A percentile compares a stretch with the other conserved stretches of the same genome.
These are phyloP conservation scores for Colletotrichum australisinense DNA, from an alignment of 2,329 filamentous ascomycete genomes.

Conservation along the genomic window DNA sequence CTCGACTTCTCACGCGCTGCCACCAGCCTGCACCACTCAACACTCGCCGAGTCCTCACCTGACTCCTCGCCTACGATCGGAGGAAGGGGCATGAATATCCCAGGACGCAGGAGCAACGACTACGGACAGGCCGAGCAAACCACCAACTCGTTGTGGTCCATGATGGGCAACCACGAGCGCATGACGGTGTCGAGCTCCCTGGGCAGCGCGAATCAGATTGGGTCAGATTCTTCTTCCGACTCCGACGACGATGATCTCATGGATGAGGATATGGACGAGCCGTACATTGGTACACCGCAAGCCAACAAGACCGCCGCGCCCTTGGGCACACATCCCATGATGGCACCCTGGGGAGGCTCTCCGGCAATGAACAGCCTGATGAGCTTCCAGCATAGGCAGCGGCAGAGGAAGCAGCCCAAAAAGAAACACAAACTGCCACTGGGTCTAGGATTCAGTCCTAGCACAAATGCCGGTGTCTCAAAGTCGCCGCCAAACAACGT, in stretches of 20 bases:
- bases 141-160: constrained; percentile 78
- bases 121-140: constrained; percentile 70
- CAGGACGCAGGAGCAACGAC: constrained; percentile 60
- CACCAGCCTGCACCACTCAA: constrained; percentile 95
- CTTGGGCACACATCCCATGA: constrained; percentile 56
- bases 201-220: constrained; percentile 79
- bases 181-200: constrained; percentile 80
- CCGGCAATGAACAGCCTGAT: constrained; percentile 81
- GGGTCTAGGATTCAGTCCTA: constrained; percentile 62
- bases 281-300: constrained; percentile 86
- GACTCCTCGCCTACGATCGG: constrained; percentile 91
- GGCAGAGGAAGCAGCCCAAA: constrained; percentile 75
- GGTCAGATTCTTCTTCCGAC: constrained; percentile 81
- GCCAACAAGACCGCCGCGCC: constrained; percentile 69
- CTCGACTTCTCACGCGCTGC: constrained; percentile 94
- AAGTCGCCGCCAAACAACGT: constrained; percentile 76
- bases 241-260: constrained; percentile 77
- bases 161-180: constrained; percentile 76
- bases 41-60: constrained; percentile 88
- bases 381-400: constrained; percentile 84
- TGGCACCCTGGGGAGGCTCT: constrained; percentile 74
- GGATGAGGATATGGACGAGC: constrained; percentile 83
- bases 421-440: constrained; percentile 62
- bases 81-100: constrained; percentile 73
- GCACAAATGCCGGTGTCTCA: constrained; percentile 60